Evolutionary conservation across 805 yeast genomes (phyloP), one percentile per base, ranked within the genome.

Genomic region (Yamadazyma takamatsuzukensis): DNA sequence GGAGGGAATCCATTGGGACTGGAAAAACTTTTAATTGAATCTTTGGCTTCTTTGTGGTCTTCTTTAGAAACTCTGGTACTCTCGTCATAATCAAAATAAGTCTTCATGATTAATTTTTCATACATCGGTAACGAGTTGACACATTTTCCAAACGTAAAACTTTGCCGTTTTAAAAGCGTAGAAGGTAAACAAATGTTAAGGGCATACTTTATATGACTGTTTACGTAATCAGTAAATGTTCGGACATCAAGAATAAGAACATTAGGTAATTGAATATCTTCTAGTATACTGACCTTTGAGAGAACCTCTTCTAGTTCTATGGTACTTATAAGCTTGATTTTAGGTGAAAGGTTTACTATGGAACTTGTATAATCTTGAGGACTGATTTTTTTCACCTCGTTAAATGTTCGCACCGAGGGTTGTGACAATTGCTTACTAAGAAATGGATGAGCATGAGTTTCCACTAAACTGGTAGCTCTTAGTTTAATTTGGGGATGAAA

Each of bases 101-200:
- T 34, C 23, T 37, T 61, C 32, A 78, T 59, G 9, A 69, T 47
- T 2, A 44, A 32, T 40, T 68, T 72, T 36, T 80, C 88, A 34
- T 61, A 60, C 4, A 57, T 45, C 0, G 85, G 76, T 30, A 83
- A 56, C 18, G 84, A 78, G 31, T 72, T 75, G 15, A 83, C 59
- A 44, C 86, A 78, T 48, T 78, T 70, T 29, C 61, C 62, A 35
- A 89, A 62, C 3, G 78, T 77, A 48, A 84, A 89, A 33, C 80
- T 81, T 19, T 78, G 64, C 43, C 97, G 72, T 52, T 80, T 83
- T 41, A 89, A 61, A 25, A 89, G 64, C 0, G 97, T 89, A n/a
- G 95, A 82, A 2, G 97, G 97, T 10, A 89, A 60, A 54, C 95
- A 85, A 22, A 90, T 71, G 52, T 86, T 86, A 27, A 85, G 64